Evolutionary conservation across 139 green algal genomes (phyloP).

Genomic region (Closterium sp.): DNA sequence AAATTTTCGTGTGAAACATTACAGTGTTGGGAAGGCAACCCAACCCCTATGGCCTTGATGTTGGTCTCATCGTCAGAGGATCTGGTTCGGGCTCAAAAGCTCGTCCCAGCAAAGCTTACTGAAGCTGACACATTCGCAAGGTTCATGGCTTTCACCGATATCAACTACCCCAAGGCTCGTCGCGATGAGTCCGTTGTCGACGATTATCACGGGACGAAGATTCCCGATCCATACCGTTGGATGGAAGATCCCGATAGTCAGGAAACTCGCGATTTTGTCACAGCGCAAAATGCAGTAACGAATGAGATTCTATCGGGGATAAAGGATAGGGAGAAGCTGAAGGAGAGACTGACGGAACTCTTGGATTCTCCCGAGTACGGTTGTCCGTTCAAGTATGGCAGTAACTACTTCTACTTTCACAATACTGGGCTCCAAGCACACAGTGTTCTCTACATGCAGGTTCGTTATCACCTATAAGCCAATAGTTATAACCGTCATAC

Average conservation of each 20-base stretch:
- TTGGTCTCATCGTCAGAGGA: background rate
- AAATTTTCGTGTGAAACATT: too few relatives aligned
- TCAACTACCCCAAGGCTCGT: conserved; percentile 44
- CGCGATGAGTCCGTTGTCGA: conserved; percentile 73
- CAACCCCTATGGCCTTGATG: too few relatives aligned
- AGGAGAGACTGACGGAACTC: conserved; percentile 55
- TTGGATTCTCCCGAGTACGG: conserved; percentile 78
- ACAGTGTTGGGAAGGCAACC: conserved; percentile 53
- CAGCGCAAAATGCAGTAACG: conserved; percentile 80
- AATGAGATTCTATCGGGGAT: conserved; percentile 68
- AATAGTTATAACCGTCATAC: background rate
- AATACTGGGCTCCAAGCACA: conserved; percentile 88
- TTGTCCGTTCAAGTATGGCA: conserved; percentile 65
- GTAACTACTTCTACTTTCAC: conserved; percentile 79
- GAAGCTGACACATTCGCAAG: background rate
- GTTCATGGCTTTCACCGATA: background rate
- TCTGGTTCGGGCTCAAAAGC: background rate
- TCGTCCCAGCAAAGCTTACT: background rate
- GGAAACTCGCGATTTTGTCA: conserved; percentile 77
- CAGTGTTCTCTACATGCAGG: conserved; percentile 74
- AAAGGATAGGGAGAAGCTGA: conserved; percentile 66
- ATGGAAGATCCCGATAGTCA: conserved; percentile 83
- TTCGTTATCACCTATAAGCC: background rate
- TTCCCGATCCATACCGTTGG: conserved; percentile 79
- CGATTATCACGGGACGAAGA: conserved; percentile 65